Evolutionary conservation across 2,329 filamentous ascomycete genomes (phyloP).

Genomic region (Botryotinia narcissicola): DNA sequence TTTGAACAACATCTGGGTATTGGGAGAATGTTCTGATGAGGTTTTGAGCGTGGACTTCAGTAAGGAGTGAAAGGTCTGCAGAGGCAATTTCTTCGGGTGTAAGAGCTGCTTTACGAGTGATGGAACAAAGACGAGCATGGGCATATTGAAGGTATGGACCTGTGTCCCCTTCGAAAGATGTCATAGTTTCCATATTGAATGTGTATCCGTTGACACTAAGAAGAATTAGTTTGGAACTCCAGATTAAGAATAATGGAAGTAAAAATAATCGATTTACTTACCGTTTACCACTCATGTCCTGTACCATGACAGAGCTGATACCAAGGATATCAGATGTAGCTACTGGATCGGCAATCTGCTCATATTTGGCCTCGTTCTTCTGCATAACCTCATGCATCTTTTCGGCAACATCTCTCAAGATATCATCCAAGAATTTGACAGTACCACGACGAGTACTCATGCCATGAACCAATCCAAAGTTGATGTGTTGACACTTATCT

Average conservation of each 20-base stretch:
- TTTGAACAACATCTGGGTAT: slow-evolving; percentile 81
- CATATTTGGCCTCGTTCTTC: slow-evolving; percentile 86
- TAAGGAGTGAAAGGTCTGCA: slow-evolving; percentile 67
- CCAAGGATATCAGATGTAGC: slow-evolving; percentile 83
- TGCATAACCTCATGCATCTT: slow-evolving; percentile 98
- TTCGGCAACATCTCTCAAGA: slow-evolving; percentile 76
- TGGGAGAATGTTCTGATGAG: slow-evolving; percentile 74
- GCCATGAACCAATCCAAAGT: slow-evolving; percentile 69
- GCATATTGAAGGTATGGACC: slow-evolving; percentile 84
- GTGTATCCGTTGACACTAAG: slow-evolving; percentile 61
- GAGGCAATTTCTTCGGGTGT: slow-evolving; percentile 55
- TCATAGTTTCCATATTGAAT: slow-evolving; percentile 81
- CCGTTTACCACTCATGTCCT: slow-evolving; percentile 96
- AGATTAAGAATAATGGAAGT: slow-evolving; percentile 2
- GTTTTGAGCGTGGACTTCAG: slow-evolving; percentile 69
- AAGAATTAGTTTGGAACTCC: neutral
- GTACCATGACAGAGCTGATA: slow-evolving; percentile 94
- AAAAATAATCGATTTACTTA: slow-evolving; percentile 40
- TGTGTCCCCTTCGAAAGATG: slow-evolving; percentile 80
- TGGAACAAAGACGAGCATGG: slow-evolving; percentile 68
- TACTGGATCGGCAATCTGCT: slow-evolving; percentile 80
- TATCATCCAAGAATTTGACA: slow-evolving; percentile 70
- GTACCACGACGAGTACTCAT: slow-evolving; percentile 72
- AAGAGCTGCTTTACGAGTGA: slow-evolving; percentile 56
- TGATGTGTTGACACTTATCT: slow-evolving; percentile 68